Conservation (phyloP, 768 basidiomycete genomes). For the Hericium coralloides region DNA sequence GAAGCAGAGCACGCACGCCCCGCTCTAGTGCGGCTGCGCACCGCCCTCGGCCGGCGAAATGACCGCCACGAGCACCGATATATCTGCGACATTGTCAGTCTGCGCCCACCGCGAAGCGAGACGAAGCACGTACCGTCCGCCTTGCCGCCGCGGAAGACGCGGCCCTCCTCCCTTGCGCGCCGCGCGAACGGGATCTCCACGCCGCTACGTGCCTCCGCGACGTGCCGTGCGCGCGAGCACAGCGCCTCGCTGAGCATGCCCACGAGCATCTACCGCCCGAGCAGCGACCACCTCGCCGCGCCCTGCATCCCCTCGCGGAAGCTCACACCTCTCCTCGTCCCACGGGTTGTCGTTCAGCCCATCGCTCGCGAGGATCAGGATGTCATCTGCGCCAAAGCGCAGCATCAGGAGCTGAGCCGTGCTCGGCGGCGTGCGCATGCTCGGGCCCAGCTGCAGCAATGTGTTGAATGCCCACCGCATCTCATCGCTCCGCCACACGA, state of each 20-base stretch:
- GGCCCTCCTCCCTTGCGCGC: constrained; percentile 68
- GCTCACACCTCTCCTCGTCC: constrained; percentile 78
- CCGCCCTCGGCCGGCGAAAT: constrained; percentile 36
- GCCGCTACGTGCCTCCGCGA: constrained; percentile 22
- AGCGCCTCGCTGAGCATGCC: constrained; percentile 72
- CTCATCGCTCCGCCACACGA: constrained; percentile 83
- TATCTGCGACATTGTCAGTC: constrained; percentile 33
- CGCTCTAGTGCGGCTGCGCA: too few species aligned
- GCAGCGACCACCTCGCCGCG: constrained; percentile 16
- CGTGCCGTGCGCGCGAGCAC: constrained; percentile 66
- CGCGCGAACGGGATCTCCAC: constrained; percentile 76
- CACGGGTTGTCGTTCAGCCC: constrained; percentile 83
- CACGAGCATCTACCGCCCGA: constrained; percentile 48
- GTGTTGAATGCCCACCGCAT: constrained; percentile 86
- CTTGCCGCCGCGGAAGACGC: constrained; percentile 72
- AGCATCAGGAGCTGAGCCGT: constrained; percentile 65
- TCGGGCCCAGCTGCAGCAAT: constrained; percentile 56
- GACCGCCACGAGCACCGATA: constrained; percentile 58
- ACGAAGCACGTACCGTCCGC: constrained; percentile 54
- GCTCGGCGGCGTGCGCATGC: constrained; percentile 50
- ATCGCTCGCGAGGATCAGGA: constrained; percentile 75
- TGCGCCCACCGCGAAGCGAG: background rate
- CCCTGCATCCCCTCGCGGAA: constrained; percentile 34
- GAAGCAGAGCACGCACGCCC: too few species aligned
- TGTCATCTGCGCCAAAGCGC: constrained; percentile 62